Percentiles rank a stretch among this genome's conserved stretches.
Conservation (phyloP, 169 alveolate species). For the Miamiensis avidus region DNA sequence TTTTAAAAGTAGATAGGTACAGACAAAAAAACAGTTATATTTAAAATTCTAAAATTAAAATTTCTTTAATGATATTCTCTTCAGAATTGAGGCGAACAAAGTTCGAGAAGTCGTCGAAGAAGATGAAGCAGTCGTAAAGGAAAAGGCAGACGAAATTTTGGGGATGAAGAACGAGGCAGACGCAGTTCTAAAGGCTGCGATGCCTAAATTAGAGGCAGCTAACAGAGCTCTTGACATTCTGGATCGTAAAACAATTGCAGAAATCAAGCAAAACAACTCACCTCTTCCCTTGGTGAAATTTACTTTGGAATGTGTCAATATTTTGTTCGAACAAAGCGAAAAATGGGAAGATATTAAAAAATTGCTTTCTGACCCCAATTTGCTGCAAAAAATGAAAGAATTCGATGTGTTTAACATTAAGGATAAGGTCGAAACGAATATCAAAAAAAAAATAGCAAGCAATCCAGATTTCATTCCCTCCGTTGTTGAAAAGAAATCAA, state of each 20-base stretch:
- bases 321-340: conserved; percentile 58
- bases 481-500: conserved; percentile 8
- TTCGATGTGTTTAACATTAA: conserved; percentile 70
- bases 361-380: conserved; percentile 92
- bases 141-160: conserved; percentile 75
- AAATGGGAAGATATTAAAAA: conserved; percentile 50
- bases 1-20: conserved; percentile 48
- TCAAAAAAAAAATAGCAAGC: conserved; percentile 32
- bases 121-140: conserved; percentile 77
- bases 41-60: conserved; percentile 52
- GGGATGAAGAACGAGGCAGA: conserved; percentile 86
- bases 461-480: conserved; percentile 39
- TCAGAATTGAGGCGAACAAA: conserved; percentile 69
- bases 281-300: conserved; percentile 47
- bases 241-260: conserved; percentile 84
- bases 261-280: conserved; percentile 66
- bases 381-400: conserved; percentile 88
- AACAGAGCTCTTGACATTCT: conserved; percentile 87
- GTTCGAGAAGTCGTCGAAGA: conserved; percentile 80
- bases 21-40: no score
- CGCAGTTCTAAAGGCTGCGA: conserved; percentile 88
- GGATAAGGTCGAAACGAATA: conserved; percentile 24
- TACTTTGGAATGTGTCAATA: conserved; percentile 51
- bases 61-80: conserved; percentile 56
- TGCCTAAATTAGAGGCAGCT: conserved; percentile 89